phyloP scores from a whole-genome alignment of 2,329 filamentous ascomycete genomes.

The Trichoderma semiorbis region DNA sequence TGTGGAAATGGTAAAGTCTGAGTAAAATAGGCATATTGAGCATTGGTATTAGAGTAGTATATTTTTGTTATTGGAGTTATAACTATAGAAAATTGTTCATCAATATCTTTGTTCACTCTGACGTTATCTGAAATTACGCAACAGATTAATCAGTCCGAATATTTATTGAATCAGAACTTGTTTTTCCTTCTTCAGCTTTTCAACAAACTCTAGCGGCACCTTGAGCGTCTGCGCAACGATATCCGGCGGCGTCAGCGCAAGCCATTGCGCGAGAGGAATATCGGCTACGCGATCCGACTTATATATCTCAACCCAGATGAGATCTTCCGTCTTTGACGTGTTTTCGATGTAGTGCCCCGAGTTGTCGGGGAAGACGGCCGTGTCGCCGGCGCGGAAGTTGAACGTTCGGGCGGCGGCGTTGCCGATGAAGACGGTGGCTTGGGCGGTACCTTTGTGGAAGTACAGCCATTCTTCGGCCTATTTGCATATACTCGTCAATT shows the following conservation, averaged over 20 bases:
- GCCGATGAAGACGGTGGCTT: constrained; percentile 64
- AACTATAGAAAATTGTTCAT: too few species aligned
- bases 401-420: constrained; percentile 60
- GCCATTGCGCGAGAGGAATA: constrained; percentile 65
- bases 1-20: too few species aligned
- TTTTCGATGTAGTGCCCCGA: constrained; percentile 68
- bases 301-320: constrained; percentile 68
- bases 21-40: too few species aligned
- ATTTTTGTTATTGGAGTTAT: too few species aligned
- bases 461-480: constrained; percentile 69
- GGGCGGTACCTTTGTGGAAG: constrained; percentile 60
- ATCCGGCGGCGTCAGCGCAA: constrained; percentile 62
- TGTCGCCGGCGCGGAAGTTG: constrained; percentile 65
- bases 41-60: too few species aligned
- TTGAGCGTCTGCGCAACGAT: constrained; percentile 60
- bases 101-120: neutral
- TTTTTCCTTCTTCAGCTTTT: constrained; percentile 61
- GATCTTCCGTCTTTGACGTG: constrained; percentile 58
- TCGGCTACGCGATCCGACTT: constrained; percentile 65
- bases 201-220: constrained; percentile 53
- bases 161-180: constrained; percentile 44
- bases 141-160: accelerated
- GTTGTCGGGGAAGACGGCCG: constrained; percentile 66
- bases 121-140: neutral
- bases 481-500: too few species aligned